Percentiles rank a stretch among this genome's conserved stretches.
These are phyloP conservation scores for Suillus luteus DNA, from an alignment of 768 basidiomycete species.

Conservation along the genomic window DNA sequence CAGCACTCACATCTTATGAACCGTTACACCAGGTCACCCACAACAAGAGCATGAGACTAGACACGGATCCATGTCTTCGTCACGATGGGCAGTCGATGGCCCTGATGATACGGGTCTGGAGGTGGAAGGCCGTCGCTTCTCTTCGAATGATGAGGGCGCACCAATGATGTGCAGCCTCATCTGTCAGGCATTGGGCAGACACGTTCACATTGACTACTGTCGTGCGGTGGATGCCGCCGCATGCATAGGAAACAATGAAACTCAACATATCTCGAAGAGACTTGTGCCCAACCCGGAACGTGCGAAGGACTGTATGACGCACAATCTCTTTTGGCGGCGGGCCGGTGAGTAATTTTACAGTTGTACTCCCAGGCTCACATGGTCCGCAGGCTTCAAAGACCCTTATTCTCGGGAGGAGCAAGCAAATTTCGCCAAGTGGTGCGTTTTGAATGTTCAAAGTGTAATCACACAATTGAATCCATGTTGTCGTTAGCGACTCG, in stretches of 20 bases:
- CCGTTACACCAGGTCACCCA: slow-evolving; percentile 45
- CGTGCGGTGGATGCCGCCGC: slow-evolving; percentile 37
- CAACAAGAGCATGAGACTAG: slow-evolving; percentile 64
- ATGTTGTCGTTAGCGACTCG: slow-evolving; percentile 39
- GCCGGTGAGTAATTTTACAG: slow-evolving; percentile 40
- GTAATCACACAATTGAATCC: not conserved
- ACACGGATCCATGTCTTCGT: slow-evolving; percentile 64
- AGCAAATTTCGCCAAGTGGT: slow-evolving; percentile 56
- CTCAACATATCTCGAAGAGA: slow-evolving; percentile 46
- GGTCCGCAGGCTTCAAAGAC: slow-evolving; percentile 55
- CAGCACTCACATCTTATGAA: not conserved
- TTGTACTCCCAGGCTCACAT: not conserved
- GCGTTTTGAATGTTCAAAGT: slow-evolving; percentile 16
- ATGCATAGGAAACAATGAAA: slow-evolving; percentile 44
- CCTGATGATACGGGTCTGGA: slow-evolving; percentile 52
- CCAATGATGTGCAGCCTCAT: slow-evolving; percentile 65
- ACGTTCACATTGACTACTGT: slow-evolving; percentile 59
- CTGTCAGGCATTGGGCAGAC: slow-evolving; percentile 57
- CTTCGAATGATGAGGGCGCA: slow-evolving; percentile 54
- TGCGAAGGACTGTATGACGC: slow-evolving; percentile 56
- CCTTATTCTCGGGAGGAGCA: slow-evolving; percentile 64
- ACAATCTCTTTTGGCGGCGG: slow-evolving; percentile 58
- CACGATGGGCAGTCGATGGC: slow-evolving; percentile 58
- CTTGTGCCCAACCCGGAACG: slow-evolving; percentile 48
- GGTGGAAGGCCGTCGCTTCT: slow-evolving; percentile 57